Conservation (phyloP, 768 basidiomycete genomes). For the Naematelia aurantialba region DNA sequence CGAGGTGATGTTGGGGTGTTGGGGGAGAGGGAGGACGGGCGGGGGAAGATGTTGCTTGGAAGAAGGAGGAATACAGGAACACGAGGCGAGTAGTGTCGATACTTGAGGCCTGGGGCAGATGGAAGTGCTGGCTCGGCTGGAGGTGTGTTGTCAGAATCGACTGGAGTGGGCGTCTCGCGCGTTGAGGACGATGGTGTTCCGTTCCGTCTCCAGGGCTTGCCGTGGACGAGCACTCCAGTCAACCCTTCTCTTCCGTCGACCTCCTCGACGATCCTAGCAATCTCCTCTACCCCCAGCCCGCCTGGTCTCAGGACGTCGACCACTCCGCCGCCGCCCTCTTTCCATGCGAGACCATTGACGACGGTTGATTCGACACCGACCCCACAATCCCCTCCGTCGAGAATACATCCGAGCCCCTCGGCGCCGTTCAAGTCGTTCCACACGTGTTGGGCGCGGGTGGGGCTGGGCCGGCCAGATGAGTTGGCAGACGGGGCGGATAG, state of each 20-base stretch:
- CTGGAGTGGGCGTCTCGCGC: background rate
- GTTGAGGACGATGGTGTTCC: slow-evolving; percentile 1
- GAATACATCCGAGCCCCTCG: slow-evolving; percentile 59
- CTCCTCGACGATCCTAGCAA: slow-evolving; percentile 61
- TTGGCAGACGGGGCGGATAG: slow-evolving; percentile 95
- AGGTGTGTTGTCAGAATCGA: background rate
- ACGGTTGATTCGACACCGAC: slow-evolving; percentile 96
- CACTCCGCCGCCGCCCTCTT: slow-evolving; percentile 53
- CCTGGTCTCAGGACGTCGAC: slow-evolving; percentile 85
- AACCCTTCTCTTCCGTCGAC: slow-evolving; percentile 49
- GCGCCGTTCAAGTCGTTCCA: slow-evolving; percentile 61
- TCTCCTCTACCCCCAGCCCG: slow-evolving; percentile 84
- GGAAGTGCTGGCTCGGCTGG: too few species aligned
- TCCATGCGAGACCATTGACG: slow-evolving; percentile 66
- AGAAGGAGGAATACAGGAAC: slow-evolving; percentile 74
- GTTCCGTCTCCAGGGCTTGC: slow-evolving; percentile 29
- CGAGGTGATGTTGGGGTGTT: background rate
- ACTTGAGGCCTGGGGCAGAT: slow-evolving; percentile 98
- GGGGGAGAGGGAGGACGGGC: slow-evolving; percentile 51
- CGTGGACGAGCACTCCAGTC: slow-evolving; percentile 42
- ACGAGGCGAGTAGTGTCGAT: slow-evolving; percentile 89
- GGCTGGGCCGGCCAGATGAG: slow-evolving; percentile 87
- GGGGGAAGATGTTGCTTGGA: slow-evolving; percentile 50
- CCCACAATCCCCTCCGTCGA: slow-evolving; percentile 87
- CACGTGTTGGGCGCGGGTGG: slow-evolving; percentile 85